Evolutionary conservation across 164 flowering plant species (phyloP).

Genomic region (Magnolia kwangsiensis): DNA sequence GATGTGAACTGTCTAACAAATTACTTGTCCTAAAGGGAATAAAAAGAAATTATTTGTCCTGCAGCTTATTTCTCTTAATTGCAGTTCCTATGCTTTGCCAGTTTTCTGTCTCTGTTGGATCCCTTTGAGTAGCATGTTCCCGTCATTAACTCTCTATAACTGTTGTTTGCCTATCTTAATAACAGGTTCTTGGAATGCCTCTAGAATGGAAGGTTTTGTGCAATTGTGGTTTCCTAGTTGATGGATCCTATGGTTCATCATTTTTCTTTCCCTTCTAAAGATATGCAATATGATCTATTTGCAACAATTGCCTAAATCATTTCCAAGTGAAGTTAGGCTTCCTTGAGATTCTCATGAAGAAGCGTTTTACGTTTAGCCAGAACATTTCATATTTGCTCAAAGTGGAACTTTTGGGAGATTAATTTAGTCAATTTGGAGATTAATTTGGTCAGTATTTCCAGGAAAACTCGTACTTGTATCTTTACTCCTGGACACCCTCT

Average conservation of each 20-base stretch:
- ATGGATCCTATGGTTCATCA: not conserved
- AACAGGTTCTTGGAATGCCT: not conserved
- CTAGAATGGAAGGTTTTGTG: not conserved
- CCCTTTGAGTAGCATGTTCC: too few species aligned
- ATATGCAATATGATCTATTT: not conserved
- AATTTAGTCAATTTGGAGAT: not conserved
- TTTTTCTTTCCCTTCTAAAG: not conserved
- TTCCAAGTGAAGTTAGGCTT: too few species aligned
- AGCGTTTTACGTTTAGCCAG: not conserved
- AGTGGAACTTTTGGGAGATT: not conserved
- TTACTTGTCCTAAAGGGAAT: too few species aligned
- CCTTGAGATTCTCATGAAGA: too few species aligned
- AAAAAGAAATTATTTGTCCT: too few species aligned
- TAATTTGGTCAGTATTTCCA: slow-evolving; percentile 28
- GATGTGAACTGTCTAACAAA: too few species aligned
- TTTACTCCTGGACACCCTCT: slow-evolving; percentile 83
- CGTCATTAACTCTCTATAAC: too few species aligned
- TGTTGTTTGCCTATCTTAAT: too few species aligned
- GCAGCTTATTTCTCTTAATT: too few species aligned
- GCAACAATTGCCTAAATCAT: too few species aligned
- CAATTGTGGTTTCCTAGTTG: not conserved
- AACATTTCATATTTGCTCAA: not conserved
- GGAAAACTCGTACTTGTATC: slow-evolving; percentile 93
- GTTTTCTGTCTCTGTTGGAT: too few species aligned
- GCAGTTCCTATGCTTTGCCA: too few species aligned